Evolutionary conservation across 306 rosid species (phyloP).

Genomic region (Albizia julibrissin): DNA sequence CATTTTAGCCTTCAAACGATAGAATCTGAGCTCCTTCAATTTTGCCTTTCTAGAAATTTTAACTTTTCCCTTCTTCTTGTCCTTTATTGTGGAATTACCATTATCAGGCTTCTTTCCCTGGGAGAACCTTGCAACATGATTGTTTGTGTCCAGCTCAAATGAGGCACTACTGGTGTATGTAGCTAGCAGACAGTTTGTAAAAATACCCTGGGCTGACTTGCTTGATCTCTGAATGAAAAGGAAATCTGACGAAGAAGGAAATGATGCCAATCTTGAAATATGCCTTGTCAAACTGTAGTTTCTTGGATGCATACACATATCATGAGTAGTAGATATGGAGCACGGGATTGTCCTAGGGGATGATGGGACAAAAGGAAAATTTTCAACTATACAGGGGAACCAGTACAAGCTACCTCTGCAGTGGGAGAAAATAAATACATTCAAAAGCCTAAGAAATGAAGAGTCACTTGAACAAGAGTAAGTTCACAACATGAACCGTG

Average conservation of each 20-base stretch:
- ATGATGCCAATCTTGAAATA: conserved; percentile 22
- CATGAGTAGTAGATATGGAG: conserved; percentile 28
- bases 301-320: conserved; percentile 33
- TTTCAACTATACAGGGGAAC: conserved; percentile 38
- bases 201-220: not conserved
- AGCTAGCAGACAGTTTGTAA: conserved; percentile 33
- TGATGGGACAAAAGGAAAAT: conserved; percentile 39
- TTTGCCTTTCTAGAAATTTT: conserved; percentile 75
- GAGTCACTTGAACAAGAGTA: not conserved
- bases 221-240: conserved; percentile 23
- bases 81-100: conserved; percentile 24
- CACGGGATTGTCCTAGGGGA: conserved; percentile 25
- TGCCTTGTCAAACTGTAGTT: conserved; percentile 32
- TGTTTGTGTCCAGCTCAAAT: conserved; percentile 35
- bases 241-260: not conserved
- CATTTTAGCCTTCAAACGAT: conserved; percentile 83
- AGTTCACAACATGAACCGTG: not conserved
- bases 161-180: not conserved
- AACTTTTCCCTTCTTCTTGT: conserved; percentile 35
- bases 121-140: conserved; percentile 63
- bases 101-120: conserved; percentile 32
- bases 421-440: not conserved
- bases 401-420: conserved; percentile 51
- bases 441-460: not conserved
- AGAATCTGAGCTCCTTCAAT: conserved; percentile 74